phyloP scores from a whole-genome alignment of 345 rosid species.

The Bretschneidera sinensis region DNA sequence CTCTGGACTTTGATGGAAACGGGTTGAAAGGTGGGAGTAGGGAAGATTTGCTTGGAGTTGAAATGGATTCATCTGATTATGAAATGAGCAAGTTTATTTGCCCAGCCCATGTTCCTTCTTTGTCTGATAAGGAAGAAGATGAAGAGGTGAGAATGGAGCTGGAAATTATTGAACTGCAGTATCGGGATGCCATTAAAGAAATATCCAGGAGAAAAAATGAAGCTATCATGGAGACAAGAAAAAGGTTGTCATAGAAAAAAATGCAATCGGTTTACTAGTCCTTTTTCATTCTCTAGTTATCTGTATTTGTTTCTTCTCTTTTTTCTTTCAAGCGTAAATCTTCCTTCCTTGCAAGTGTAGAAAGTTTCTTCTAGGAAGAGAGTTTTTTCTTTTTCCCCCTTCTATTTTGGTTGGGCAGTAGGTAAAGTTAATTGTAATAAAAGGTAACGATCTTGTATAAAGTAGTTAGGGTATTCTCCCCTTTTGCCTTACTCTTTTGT shows the following conservation, averaged over 20 bases:
- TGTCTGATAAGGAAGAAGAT: constrained; percentile 21
- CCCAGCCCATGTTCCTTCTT: constrained; percentile 7
- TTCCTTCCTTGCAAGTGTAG: constrained; percentile 35
- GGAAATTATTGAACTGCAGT: constrained; percentile 54
- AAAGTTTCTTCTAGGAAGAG: constrained; percentile 24
- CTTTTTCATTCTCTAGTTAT: neutral
- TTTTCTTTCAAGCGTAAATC: neutral
- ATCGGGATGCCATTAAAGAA: constrained; percentile 50
- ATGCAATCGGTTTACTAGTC: constrained; percentile 22
- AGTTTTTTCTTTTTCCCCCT: no score
- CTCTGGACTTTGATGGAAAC: constrained; percentile 14
- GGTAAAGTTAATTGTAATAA: constrained; percentile 2
- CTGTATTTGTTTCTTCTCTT: neutral
- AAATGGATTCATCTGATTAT: constrained; percentile 2
- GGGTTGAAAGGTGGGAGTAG: neutral
- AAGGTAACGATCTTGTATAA: neutral
- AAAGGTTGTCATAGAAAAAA: constrained; percentile 33
- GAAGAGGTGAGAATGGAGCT: constrained; percentile 48
- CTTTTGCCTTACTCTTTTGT: neutral
- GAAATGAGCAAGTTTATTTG: constrained; percentile 11
- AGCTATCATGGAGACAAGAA: constrained; percentile 53
- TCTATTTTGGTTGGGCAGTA: neutral
- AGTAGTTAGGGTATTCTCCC: neutral
- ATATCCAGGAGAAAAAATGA: constrained; percentile 55
- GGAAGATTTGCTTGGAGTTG: constrained; percentile 5